A percentile compares a stretch with the other conserved stretches of the same genome.
phyloP scores from a whole-genome alignment of 1,139 yeast genomes.

The Sugiyamaella castrensis region DNA sequence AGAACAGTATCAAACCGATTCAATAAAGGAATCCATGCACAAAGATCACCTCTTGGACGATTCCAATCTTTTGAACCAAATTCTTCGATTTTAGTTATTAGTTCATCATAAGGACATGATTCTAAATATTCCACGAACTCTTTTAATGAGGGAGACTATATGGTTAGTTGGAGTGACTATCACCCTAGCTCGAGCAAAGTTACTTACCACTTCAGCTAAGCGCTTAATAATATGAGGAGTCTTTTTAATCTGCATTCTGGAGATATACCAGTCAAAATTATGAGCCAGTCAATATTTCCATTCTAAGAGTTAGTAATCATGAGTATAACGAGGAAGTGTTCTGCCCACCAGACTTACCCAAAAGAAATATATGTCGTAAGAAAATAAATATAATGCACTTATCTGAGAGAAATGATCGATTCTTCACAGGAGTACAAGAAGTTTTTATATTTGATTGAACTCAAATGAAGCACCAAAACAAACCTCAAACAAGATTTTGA shows the following conservation, averaged over 20 bases:
- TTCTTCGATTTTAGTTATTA: constrained; percentile 37
- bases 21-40: constrained; percentile 73
- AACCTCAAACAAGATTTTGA: too few relatives aligned
- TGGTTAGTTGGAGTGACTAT: constrained; percentile 11
- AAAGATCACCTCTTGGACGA: constrained; percentile 68
- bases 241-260: constrained; percentile 30
- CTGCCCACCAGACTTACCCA: too few relatives aligned
- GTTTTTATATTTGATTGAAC: too few relatives aligned
- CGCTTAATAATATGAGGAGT: constrained; percentile 31
- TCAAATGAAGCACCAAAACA: too few relatives aligned
- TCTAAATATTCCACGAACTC: constrained; percentile 42
- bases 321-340: too few relatives aligned
- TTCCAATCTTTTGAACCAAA: constrained; percentile 49
- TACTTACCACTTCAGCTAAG: constrained; percentile 33
- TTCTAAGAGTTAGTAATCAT: too few relatives aligned
- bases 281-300: too few relatives aligned
- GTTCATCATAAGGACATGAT: constrained; percentile 36
- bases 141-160: constrained; percentile 43
- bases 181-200: not conserved
- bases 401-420: too few relatives aligned
- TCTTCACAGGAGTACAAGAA: too few relatives aligned
- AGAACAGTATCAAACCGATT: constrained; percentile 71
- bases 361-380: not conserved
- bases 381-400: too few relatives aligned
- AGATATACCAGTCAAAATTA: too few relatives aligned